Conservation (phyloP, 1,284 basidiomycete genomes). For the Rhizopogon hawkerae region DNA sequence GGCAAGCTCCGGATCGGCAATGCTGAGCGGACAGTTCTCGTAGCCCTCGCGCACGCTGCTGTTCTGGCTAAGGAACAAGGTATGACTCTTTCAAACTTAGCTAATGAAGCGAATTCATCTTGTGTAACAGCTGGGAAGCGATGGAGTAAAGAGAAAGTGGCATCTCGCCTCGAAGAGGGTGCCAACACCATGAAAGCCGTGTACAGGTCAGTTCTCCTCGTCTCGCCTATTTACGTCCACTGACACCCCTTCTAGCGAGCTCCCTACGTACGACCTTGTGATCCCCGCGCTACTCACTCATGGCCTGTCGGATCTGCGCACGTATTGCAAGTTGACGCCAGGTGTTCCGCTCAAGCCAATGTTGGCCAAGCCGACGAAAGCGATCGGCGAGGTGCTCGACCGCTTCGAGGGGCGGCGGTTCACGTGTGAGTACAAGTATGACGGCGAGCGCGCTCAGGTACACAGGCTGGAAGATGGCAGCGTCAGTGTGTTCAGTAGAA, state of each 20-base stretch:
- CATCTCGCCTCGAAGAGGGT: constrained; percentile 72
- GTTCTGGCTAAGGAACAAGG: constrained; percentile 68
- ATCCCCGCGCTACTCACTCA: constrained; percentile 84
- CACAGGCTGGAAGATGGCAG: constrained; percentile 76
- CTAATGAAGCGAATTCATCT: constrained; percentile 3
- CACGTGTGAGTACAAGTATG: constrained; percentile 99
- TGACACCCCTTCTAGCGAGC: constrained; percentile 53
- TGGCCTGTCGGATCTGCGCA: constrained; percentile 67
- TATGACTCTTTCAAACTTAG: constrained; percentile 20
- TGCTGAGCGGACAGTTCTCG: constrained; percentile 88
- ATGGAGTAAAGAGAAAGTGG: constrained; percentile 68
- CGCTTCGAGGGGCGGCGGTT: constrained; percentile 94
- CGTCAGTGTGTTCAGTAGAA: constrained; percentile 88
- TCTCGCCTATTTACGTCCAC: neutral
- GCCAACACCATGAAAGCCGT: constrained; percentile 80
- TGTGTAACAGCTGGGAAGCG: constrained; percentile 53
- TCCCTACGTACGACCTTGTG: constrained; percentile 90
- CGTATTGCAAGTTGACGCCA: constrained; percentile 86
- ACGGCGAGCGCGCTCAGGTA: constrained; percentile 92
- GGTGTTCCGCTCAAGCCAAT: constrained; percentile 98
- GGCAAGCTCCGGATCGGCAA: constrained; percentile 97
- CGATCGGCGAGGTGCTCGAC: constrained; percentile 97
- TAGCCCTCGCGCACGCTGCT: constrained; percentile 80
- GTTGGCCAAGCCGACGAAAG: constrained; percentile 99
- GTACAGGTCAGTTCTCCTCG: constrained; percentile 59